Percentiles rank a stretch among this genome's conserved stretches.
Evolutionary conservation across 2,329 filamentous ascomycete genomes (phyloP).

Genomic region (Fonsecaea erecta): DNA sequence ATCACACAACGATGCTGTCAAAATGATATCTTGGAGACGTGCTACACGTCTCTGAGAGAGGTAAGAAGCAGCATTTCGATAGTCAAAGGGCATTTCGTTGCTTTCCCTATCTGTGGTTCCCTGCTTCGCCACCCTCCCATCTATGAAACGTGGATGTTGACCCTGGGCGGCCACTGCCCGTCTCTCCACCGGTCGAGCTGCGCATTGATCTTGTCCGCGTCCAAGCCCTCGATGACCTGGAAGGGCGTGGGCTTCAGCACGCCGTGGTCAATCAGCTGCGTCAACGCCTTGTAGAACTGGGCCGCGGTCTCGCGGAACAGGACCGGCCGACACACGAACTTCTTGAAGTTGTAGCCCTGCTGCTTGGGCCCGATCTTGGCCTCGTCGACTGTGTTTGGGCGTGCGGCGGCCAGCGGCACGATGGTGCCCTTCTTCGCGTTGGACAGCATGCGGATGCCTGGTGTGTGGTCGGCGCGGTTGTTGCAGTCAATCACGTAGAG

Average conservation of each 20-base stretch:
- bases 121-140: not conserved
- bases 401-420: not conserved
- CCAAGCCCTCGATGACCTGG: not conserved
- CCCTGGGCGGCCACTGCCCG: constrained; percentile 2
- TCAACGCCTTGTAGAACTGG: constrained; percentile 2
- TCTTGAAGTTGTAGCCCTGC: constrained; percentile 2
- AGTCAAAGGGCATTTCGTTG: not conserved
- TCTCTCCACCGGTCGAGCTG: not conserved
- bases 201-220: constrained; percentile 3
- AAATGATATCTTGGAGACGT: too few species aligned
- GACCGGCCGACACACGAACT: not conserved
- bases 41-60: too few species aligned
- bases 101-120: not conserved
- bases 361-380: not conserved
- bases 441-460: constrained; percentile 3
- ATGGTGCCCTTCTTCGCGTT: constrained; percentile 9
- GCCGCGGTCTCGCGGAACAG: not conserved
- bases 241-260: not conserved
- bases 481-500: constrained; percentile 10
- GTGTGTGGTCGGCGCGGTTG: constrained; percentile 1
- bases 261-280: not conserved
- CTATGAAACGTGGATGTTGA: constrained; percentile 7
- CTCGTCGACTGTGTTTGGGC: not conserved
- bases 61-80: not conserved
- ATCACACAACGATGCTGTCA: too few species aligned